A percentile compares a stretch with the other conserved stretches of the same genome.
Conservation (phyloP, 2,329 filamentous ascomycete genomes). For the Colletotrichum destructivum region DNA sequence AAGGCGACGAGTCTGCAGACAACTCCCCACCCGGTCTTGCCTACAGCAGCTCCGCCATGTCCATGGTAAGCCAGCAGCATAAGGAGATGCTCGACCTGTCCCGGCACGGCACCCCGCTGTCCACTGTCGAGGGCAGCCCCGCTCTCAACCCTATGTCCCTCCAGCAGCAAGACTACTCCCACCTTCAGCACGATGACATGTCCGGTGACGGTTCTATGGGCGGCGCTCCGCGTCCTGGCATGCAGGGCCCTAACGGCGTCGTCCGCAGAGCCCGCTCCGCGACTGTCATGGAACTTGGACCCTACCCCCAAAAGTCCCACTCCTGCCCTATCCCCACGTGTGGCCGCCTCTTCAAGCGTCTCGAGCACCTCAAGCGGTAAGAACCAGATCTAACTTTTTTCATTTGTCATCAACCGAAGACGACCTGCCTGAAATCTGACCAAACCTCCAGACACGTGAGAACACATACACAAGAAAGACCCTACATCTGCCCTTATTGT, state of each 20-base stretch:
- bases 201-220: slow-evolving; percentile 71
- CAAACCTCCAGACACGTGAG: slow-evolving; percentile 86
- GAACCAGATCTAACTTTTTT: slow-evolving; percentile 60
- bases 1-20: slow-evolving; percentile 83
- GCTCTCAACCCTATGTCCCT: slow-evolving; percentile 79
- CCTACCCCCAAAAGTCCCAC: slow-evolving; percentile 97
- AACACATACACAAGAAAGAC: slow-evolving; percentile 99
- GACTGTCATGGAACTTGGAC: slow-evolving; percentile 95
- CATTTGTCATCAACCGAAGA: slow-evolving; percentile 51
- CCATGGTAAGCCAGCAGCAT: slow-evolving; percentile 76
- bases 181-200: slow-evolving; percentile 75
- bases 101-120: slow-evolving; percentile 90
- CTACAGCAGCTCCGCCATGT: slow-evolving; percentile 78
- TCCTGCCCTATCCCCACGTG: slow-evolving; percentile 99
- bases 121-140: slow-evolving; percentile 86
- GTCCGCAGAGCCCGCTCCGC: slow-evolving; percentile 93
- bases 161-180: slow-evolving; percentile 77
- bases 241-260: slow-evolving; percentile 81
- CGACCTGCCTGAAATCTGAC: slow-evolving; percentile 63
- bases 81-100: slow-evolving; percentile 88
- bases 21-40: slow-evolving; percentile 85
- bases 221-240: slow-evolving; percentile 72
- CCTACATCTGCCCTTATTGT: slow-evolving; percentile 97
- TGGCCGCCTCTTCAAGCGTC: slow-evolving; percentile 96
- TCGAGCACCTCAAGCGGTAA: slow-evolving; percentile 99